phyloP scores from a whole-genome alignment of 352 stramenopile genomes.

The Pythium myriotylum region DNA sequence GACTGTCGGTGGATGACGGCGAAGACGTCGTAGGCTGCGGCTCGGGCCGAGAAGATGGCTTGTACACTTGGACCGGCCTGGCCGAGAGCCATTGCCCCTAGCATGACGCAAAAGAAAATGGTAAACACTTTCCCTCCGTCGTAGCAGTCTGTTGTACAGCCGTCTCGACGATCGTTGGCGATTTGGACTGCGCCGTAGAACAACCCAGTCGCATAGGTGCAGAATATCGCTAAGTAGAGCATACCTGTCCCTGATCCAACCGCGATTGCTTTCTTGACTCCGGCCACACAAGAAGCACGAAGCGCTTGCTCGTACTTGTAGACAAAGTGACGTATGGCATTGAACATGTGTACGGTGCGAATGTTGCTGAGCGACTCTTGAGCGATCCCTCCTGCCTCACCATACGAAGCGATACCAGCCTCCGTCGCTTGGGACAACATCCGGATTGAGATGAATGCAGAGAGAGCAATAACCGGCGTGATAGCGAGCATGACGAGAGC shows the following conservation, averaged over 20 bases:
- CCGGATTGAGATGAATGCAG: conserved; percentile 46
- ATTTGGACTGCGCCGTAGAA: conserved; percentile 77
- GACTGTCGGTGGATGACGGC: conserved; percentile 62
- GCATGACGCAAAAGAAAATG: conserved; percentile 64
- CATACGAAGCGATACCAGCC: conserved; percentile 58
- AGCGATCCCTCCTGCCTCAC: conserved; percentile 63
- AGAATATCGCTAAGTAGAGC: conserved; percentile 71
- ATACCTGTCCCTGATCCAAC: conserved; percentile 60
- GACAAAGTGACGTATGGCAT: conserved; percentile 59
- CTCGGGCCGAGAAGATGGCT: conserved; percentile 57
- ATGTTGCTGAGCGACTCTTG: conserved; percentile 54
- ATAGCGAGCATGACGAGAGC: conserved; percentile 40
- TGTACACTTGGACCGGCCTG: conserved; percentile 65
- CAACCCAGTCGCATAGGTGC: conserved; percentile 77
- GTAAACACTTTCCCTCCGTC: conserved; percentile 67
- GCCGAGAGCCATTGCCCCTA: conserved; percentile 75
- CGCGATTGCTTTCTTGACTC: conserved; percentile 52
- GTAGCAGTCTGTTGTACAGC: conserved; percentile 50
- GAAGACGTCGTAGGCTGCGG: conserved; percentile 71
- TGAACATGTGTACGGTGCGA: conserved; percentile 82
- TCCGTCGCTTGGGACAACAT: conserved; percentile 52
- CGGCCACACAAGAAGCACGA: conserved; percentile 41
- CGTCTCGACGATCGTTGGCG: conserved; percentile 54
- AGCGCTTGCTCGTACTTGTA: conserved; percentile 64
- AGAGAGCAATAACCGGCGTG: conserved; percentile 33